Base-by-base conservation (phyloP, 1,284 basidiomycete genomes). In the Mycena citricolor region DNA sequence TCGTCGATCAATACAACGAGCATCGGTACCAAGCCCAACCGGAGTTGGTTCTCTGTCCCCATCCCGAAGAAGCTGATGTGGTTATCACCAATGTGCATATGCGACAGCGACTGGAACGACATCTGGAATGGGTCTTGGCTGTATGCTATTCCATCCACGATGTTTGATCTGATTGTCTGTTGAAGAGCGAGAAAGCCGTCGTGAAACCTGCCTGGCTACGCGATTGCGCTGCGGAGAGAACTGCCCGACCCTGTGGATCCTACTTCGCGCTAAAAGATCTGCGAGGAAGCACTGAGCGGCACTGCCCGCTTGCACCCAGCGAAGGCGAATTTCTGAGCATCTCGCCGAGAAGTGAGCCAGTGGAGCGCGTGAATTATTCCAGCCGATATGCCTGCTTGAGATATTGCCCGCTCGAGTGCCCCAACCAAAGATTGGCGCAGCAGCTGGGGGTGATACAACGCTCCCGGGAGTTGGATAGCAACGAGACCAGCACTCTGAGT, bases 191-290 rank as follows among this genome's bases (percentile, higher is more conserved):
- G 22, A 87, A 83, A 57, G 66, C 73, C 0, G 71, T 87, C 16
- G 82, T 89, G 10, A 81, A 73, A 1, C 82, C 84, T 0, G 66
- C 75, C 23, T 89, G 86, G 86, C 69, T 90, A 11, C 68, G 61
- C 21, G 72, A 81, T 47, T 83, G 80, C 5, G 63, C 77, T 12
- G 55, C 61, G 17, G 62, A 69, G 32, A 65, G 70, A 0, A 62
- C 54, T n/a, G 56, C 69, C 0, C 60, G 77, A 2, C 73, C 81
- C 0, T 83, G 66, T 44, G 71, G 64, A 2, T 62, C 69, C 30
- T 86, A 81, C 56, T 68, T 73, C 23, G 81, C 81, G 1, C 42
- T 86, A 11, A 50, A 60, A 7, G 71, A 77, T 42, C 60, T 81
- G 20, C 67, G 64, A n/a, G 63, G 73, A 4, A 65, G 72, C 43